Base-by-base conservation (phyloP, 352 stramenopile genomes). In the Globisporangium barbulae region DNA sequence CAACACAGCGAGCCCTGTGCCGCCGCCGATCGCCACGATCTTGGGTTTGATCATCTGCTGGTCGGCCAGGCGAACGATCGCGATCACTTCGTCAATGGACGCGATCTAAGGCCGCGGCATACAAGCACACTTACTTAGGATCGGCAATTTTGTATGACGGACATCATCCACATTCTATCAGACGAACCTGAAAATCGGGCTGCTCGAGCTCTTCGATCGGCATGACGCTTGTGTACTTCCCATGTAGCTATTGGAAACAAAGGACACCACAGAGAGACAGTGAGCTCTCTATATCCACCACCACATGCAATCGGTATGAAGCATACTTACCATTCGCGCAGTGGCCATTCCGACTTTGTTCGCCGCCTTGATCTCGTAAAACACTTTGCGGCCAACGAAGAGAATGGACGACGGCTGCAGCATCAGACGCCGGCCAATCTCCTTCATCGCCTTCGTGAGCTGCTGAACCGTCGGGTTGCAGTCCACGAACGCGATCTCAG, bases 321-420 rank as follows among this genome's bases (percentile, higher is more conserved):
- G 12, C 7, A 31, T 19, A 74, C 70, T 30, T 45, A 94, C 85
- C 85, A 92, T 85, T 13, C 83, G 81, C 39, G 89, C 78, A 9
- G 86, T 95, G 22, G 92, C 73, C 63, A 95, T 78, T 1, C 84
- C 86, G 5, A 89, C 74, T 61, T 83, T 79, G 59, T 95, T 95
- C 2, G 84, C 86, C 3, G 83, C 86, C 47, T 93, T 95, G 69
- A 95, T 91, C 66, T 95, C 86, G 56, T 91, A 93, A 60, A 95
- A 95, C 12, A 88, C 81, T 61, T 93, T 93, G 53, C 85, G 80
- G 2, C 86, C 86, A 37, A 95, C 83, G 35, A 95, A 93, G 28
- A 91, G 75, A 33, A 95, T 75, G n/a, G 79, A 81, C 17, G 86
- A 95, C 45, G 83, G 64, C 58, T 84, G 74, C 22, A 93, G 64